Conservation (phyloP, 1,284 basidiomycete genomes). For the Naganishia cerealis region DNA sequence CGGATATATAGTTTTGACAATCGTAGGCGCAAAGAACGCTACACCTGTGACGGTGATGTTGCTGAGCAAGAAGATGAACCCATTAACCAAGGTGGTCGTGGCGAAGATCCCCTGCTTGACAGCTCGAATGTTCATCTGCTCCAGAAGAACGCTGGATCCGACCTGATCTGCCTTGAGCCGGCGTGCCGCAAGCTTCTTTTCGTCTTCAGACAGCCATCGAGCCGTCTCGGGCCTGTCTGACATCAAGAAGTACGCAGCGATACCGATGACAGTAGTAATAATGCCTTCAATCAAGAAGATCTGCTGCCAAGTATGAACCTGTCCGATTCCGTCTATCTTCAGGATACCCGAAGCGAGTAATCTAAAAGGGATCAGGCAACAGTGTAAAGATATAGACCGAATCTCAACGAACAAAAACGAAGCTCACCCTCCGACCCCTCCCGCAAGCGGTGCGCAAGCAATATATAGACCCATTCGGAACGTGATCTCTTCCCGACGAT, state of each 20-base stretch:
- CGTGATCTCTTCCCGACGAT: slow-evolving; percentile 30
- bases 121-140: slow-evolving; percentile 39
- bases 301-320: slow-evolving; percentile 27
- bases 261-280: slow-evolving; percentile 48
- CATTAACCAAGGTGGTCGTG: slow-evolving; percentile 40
- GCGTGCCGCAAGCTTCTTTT: slow-evolving; percentile 36
- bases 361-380: background rate
- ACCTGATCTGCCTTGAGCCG: slow-evolving; percentile 51
- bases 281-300: slow-evolving; percentile 52
- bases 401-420: background rate
- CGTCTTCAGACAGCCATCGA: slow-evolving; percentile 49
- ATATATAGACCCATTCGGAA: slow-evolving; percentile 30
- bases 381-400: background rate
- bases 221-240: slow-evolving; percentile 48
- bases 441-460: slow-evolving; percentile 32
- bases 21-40: slow-evolving; percentile 38
- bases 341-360: slow-evolving; percentile 30
- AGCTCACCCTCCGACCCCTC: slow-evolving; percentile 26
- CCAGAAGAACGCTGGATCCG: slow-evolving; percentile 43
- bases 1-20: slow-evolving; percentile 52
- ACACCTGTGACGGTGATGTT: slow-evolving; percentile 49
- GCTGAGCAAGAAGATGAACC: slow-evolving; percentile 51
- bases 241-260: slow-evolving; percentile 43
- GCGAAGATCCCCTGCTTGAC: slow-evolving; percentile 40
- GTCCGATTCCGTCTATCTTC: slow-evolving; percentile 25